Base-by-base conservation (phyloP, 1,284 basidiomycete species). In the Wallemia mellicola region DNA sequence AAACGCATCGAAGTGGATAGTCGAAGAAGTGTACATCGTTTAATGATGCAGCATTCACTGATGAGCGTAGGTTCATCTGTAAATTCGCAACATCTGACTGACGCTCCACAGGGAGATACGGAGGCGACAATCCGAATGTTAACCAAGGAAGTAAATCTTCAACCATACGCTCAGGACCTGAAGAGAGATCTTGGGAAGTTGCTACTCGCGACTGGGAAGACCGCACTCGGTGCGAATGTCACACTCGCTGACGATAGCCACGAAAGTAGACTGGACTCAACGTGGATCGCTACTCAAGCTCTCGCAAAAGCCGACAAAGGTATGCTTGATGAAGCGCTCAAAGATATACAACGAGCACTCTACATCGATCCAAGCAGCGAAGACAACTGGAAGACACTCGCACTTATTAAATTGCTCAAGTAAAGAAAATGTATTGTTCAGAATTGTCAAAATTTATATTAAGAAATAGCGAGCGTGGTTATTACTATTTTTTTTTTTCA, bases 31-130 rank as follows among this genome's bases (percentile, higher is more conserved):
- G 77, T 85, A 24, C 73, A 78, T 32, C 77, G 80, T 65, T 72
- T 88, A 60, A 71, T 84, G 5, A 72, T 77, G 1, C 77, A 80
- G 63, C 77, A 84, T 64, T 71, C 79, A 65, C 74, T 85, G 22
- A 73, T 74, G 9, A 77, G 79, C 74, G 83, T 82, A 63, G 61
- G 71, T 68, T 11, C 14, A 5, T 17, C 19, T 11, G 2, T n/a
- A 11, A 5, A 5, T 27, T n/a, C n/a, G 7, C 7, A 7, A 17
- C 11, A 11, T n/a, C 22, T 17, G 9, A n/a, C 38, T 48, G 19
- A 48, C 38, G 5, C 22, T 48, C 3, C 38, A 22, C 38, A 48
- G 38, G 38, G 38, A 15, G 38, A 48, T n/a, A 15, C 38, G 22
- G 14, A 17, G 14, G 5, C 38, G 5, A 48, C 38, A 11, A 48